Percentiles rank a stretch among this genome's conserved stretches.
phyloP scores from a whole-genome alignment of 2,329 filamentous ascomycete species.

The Aspergillus texensis region DNA sequence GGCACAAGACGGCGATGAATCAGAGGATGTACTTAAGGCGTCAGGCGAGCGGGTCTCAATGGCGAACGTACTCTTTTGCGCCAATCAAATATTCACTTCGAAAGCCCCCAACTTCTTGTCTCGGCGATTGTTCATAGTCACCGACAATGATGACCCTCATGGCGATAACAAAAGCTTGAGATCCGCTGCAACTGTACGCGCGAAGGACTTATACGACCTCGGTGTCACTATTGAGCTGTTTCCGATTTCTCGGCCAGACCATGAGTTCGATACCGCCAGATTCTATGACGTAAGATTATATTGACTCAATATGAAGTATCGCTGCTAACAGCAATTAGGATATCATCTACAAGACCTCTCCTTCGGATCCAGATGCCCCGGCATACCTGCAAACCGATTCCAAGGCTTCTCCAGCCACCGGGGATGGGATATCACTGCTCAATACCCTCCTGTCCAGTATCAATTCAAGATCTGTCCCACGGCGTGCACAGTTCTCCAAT shows the following conservation, averaged over 20 bases:
- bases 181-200: slow-evolving; percentile 78
- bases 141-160: slow-evolving; percentile 89
- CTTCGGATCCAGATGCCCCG: slow-evolving; percentile 69
- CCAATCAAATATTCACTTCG: slow-evolving; percentile 94
- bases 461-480: slow-evolving; percentile 84
- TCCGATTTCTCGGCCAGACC: slow-evolving; percentile 73
- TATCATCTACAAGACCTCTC: slow-evolving; percentile 79
- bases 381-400: slow-evolving; percentile 54
- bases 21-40: slow-evolving; percentile 69
- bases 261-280: slow-evolving; percentile 75
- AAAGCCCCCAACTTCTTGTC: slow-evolving; percentile 94
- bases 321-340: slow-evolving; percentile 58
- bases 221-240: slow-evolving; percentile 92
- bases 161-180: slow-evolving; percentile 69
- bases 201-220: slow-evolving; percentile 92
- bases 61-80: slow-evolving; percentile 89
- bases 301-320: neutral
- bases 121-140: slow-evolving; percentile 90
- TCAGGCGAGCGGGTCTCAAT: slow-evolving; percentile 73
- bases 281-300: slow-evolving; percentile 83
- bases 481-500: slow-evolving; percentile 82
- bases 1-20: slow-evolving; percentile 76
- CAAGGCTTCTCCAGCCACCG: slow-evolving; percentile 64
- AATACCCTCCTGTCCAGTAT: slow-evolving; percentile 83
- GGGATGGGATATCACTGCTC: slow-evolving; percentile 76